Evolutionary conservation across 2,329 filamentous ascomycete genomes (phyloP).

Genomic region (Pseudocercospora eumusae): DNA sequence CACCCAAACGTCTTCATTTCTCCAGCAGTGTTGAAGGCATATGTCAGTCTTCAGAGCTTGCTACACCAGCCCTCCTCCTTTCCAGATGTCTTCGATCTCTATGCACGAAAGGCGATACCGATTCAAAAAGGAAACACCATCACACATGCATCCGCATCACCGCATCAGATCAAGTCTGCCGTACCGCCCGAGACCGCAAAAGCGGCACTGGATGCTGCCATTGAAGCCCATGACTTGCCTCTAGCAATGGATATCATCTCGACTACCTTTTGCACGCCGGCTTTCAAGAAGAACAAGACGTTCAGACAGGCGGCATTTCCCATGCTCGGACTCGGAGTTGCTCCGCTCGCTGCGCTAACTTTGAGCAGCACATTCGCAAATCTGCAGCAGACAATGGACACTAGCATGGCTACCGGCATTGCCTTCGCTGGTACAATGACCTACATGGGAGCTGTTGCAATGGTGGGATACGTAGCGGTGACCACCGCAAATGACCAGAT

Average conservation of each 20-base stretch:
- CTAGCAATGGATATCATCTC: conserved; percentile 76
- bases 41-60: conserved; percentile 73
- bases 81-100: conserved; percentile 77
- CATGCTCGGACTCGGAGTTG: conserved; percentile 54
- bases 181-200: conserved; percentile 71
- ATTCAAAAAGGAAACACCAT: conserved; percentile 49
- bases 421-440: conserved; percentile 79
- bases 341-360: conserved; percentile 69
- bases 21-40: conserved; percentile 67
- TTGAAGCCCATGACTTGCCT: conserved; percentile 74
- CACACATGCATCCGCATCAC: conserved; percentile 63
- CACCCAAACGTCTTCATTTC: conserved; percentile 81
- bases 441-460: conserved; percentile 78
- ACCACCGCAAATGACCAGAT: conserved; percentile 93
- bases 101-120: conserved; percentile 78
- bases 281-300: conserved; percentile 68
- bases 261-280: conserved; percentile 65
- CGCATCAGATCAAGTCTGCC: conserved; percentile 63
- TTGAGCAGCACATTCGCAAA: conserved; percentile 67
- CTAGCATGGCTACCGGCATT: conserved; percentile 70
- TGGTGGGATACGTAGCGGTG: conserved; percentile 79
- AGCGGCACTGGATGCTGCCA: conserved; percentile 74
- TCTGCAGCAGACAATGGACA: conserved; percentile 75
- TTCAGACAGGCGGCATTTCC: conserved; percentile 65
- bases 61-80: conserved; percentile 74